Evolutionary conservation across 2,329 filamentous ascomycete genomes (phyloP).

Genomic region (Colletotrichum tropicicola): DNA sequence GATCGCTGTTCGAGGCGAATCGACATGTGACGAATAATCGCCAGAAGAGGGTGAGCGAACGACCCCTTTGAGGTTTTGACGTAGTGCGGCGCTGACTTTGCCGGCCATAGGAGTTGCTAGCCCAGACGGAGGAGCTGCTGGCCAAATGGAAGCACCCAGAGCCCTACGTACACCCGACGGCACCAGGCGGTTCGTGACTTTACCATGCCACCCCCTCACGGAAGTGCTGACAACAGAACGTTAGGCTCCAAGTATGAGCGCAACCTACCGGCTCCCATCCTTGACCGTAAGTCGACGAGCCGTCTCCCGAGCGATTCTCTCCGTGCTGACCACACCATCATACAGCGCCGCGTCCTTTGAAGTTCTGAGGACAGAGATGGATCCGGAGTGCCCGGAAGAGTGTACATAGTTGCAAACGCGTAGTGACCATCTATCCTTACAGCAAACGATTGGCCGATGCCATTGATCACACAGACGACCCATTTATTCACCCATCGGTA

Average conservation of each 20-base stretch:
- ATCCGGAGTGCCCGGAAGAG: background rate
- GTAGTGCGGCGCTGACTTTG: conserved; percentile 20
- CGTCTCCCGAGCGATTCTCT: too few species aligned
- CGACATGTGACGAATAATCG: conserved; percentile 83
- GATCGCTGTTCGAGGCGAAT: conserved; percentile 94
- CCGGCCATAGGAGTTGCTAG: conserved; percentile 74
- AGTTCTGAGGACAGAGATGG: conserved; percentile 47
- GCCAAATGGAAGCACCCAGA: conserved; percentile 98
- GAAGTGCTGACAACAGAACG: background rate
- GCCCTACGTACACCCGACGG: conserved; percentile 87
- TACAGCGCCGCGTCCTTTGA: conserved; percentile 60
- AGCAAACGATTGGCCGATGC: too few species aligned
- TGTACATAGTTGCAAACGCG: background rate
- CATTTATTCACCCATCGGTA: too few species aligned
- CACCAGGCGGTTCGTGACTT: conserved; percentile 87
- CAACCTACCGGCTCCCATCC: conserved; percentile 82
- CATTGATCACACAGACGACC: too few species aligned
- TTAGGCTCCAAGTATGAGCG: conserved; percentile 95
- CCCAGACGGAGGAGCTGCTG: conserved; percentile 87
- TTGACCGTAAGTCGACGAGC: conserved; percentile 89
- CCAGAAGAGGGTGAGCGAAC: conserved; percentile 77
- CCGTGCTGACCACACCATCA: background rate
- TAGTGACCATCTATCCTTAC: conserved; percentile 1
- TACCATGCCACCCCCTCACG: background rate
- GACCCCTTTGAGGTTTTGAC: too few species aligned